A percentile compares a stretch with the other conserved stretches of the same genome.
Conservation (phyloP, 768 basidiomycete species). For the Amanita subjunquillea region DNA sequence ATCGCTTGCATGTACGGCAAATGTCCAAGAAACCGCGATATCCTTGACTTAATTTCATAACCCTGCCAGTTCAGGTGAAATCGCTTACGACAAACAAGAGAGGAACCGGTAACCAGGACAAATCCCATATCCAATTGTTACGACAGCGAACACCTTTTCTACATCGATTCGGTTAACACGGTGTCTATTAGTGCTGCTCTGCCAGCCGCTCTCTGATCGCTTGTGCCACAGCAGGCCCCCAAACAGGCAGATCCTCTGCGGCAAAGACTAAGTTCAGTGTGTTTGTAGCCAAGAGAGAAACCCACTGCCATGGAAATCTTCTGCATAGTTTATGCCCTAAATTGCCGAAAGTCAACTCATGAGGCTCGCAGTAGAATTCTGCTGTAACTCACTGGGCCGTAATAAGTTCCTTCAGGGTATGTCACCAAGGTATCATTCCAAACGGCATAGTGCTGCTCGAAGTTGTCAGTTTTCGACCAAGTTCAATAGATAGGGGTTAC, state of each 20-base stretch:
- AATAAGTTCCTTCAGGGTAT: conserved; percentile 19
- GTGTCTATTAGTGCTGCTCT: conserved; percentile 1
- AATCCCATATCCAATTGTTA: not conserved
- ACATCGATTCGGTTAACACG: not conserved
- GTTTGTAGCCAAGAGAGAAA: conserved; percentile 1
- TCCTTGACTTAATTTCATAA: not conserved
- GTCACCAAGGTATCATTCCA: conserved; percentile 53
- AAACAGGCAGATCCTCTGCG: conserved; percentile 41
- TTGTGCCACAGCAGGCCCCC: conserved; percentile 44
- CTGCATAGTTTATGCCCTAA: conserved; percentile 12
- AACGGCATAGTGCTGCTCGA: conserved; percentile 42
- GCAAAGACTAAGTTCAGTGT: not conserved
- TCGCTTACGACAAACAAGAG: conserved; percentile 2
- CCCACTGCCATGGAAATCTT: conserved; percentile 15
- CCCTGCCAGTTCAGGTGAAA: not conserved
- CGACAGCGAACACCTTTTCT: not conserved
- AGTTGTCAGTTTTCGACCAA: not conserved
- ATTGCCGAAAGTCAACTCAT: conserved; percentile 29
- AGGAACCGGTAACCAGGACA: not conserved
- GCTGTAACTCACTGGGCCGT: conserved; percentile 13
- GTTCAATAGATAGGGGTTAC: not conserved
- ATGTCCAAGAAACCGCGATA: conserved; percentile 1
- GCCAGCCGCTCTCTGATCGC: conserved; percentile 51
- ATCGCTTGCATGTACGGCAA: not conserved
- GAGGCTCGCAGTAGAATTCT: not conserved